Evolutionary conservation across 148 eudicot genomes (phyloP).

Genomic region (Polygonum aviculare): DNA sequence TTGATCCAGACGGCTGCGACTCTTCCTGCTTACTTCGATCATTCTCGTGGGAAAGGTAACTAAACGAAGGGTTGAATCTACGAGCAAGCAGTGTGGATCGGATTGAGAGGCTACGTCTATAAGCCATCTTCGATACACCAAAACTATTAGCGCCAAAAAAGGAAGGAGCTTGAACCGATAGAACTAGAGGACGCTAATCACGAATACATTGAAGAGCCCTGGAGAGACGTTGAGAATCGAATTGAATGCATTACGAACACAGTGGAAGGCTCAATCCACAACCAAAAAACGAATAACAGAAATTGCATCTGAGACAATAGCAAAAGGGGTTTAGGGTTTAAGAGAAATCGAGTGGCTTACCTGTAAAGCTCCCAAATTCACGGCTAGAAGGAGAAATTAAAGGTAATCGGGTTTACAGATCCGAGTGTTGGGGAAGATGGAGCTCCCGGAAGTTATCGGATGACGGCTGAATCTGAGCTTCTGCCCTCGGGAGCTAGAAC

Average conservation of each 20-base stretch:
- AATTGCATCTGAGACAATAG: not conserved
- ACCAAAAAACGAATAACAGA: not conserved
- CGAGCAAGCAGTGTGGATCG: constrained; percentile 48
- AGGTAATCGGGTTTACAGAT: not conserved
- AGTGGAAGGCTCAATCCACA: not conserved
- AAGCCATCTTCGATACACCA: constrained; percentile 42
- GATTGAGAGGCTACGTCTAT: constrained; percentile 49
- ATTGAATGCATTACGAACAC: not conserved
- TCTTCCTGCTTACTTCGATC: constrained; percentile 16
- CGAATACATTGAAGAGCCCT: not conserved
- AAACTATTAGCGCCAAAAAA: not conserved
- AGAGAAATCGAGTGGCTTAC: not conserved
- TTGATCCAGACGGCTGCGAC: constrained; percentile 2
- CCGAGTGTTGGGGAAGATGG: not conserved
- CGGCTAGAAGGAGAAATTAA: not conserved
- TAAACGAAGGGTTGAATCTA: constrained; percentile 34
- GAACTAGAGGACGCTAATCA: not conserved
- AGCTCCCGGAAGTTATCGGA: not conserved
- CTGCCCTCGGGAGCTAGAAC: not conserved
- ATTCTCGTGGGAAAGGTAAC: constrained; percentile 36
- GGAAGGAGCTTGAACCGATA: not conserved
- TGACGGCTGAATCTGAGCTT: not conserved
- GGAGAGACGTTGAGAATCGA: not conserved
- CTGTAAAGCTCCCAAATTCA: not conserved
- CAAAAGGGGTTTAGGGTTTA: constrained; percentile 1